Conservation (phyloP, 306 rosid genomes). For the apple (Malus domestica) region DNA sequence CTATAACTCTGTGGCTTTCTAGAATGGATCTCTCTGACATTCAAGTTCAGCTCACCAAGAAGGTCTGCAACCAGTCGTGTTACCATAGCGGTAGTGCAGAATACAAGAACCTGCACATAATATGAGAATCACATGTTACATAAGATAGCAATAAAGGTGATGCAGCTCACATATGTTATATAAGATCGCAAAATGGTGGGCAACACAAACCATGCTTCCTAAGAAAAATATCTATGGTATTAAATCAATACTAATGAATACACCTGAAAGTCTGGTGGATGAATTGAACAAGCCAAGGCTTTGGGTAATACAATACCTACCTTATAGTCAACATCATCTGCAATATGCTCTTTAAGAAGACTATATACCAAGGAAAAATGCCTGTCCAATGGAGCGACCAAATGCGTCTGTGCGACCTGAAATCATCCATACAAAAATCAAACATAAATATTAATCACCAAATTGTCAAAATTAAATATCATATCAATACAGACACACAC, state of each 20-base stretch:
- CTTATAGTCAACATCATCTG: constrained; percentile 88
- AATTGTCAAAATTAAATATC: neutral
- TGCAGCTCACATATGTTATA: neutral
- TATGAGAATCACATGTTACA: neutral
- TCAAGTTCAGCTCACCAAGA: constrained; percentile 79
- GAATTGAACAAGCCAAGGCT: neutral
- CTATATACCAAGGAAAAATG: constrained; percentile 61
- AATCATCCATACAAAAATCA: constrained; percentile 20
- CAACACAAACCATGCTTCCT: neutral
- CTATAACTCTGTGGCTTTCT: constrained; percentile 88
- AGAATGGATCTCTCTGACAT: constrained; percentile 94
- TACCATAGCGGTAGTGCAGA: constrained; percentile 98
- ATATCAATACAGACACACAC: neutral
- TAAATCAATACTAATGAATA: neutral
- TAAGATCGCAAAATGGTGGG: neutral
- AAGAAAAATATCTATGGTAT: neutral
- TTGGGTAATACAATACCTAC: constrained; percentile 30
- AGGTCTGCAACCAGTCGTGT: constrained; percentile 80
- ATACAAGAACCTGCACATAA: constrained; percentile 68
- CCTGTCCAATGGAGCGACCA: constrained; percentile 75
- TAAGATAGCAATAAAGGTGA: neutral
- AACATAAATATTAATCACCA: neutral
- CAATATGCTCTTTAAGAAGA: constrained; percentile 80
- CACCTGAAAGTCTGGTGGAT: neutral
- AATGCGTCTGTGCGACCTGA: constrained; percentile 76